phyloP scores from a whole-genome alignment of 169 alveolate genomes.

The Cyclospora cayetanensis region DNA sequence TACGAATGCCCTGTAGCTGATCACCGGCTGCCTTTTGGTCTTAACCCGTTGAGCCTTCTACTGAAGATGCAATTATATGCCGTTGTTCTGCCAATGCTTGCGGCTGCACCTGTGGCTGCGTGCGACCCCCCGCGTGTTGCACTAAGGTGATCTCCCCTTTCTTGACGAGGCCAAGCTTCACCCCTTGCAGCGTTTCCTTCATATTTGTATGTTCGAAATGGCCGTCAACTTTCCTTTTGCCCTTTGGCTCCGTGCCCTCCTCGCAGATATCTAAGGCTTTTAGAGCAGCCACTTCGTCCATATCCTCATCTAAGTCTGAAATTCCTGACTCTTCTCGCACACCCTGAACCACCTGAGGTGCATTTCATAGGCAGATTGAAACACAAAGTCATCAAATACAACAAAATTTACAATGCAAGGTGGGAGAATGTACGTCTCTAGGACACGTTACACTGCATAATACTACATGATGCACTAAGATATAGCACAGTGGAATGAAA shows the following conservation, averaged over 20 bases:
- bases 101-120: neutral
- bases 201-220: constrained; percentile 27
- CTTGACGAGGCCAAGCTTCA: constrained; percentile 41
- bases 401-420: too few relatives aligned
- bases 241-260: neutral
- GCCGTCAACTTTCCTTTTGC: neutral
- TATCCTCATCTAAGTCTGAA: constrained; percentile 42
- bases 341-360: too few relatives aligned
- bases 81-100: too few relatives aligned
- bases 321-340: constrained; percentile 31
- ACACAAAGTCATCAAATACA: too few relatives aligned
- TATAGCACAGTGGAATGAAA: too few relatives aligned
- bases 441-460: too few relatives aligned
- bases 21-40: neutral
- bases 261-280: constrained; percentile 37
- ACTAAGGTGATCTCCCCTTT: neutral
- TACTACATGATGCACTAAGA: too few relatives aligned
- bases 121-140: constrained; percentile 8
- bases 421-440: too few relatives aligned
- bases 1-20: too few relatives aligned
- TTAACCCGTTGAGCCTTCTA: neutral
- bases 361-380: too few relatives aligned
- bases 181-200: constrained; percentile 42
- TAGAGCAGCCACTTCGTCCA: constrained; percentile 52
- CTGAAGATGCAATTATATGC: neutral